Base-by-base conservation (phyloP, 805 yeast species). In the Priceomyces carsonii region DNA sequence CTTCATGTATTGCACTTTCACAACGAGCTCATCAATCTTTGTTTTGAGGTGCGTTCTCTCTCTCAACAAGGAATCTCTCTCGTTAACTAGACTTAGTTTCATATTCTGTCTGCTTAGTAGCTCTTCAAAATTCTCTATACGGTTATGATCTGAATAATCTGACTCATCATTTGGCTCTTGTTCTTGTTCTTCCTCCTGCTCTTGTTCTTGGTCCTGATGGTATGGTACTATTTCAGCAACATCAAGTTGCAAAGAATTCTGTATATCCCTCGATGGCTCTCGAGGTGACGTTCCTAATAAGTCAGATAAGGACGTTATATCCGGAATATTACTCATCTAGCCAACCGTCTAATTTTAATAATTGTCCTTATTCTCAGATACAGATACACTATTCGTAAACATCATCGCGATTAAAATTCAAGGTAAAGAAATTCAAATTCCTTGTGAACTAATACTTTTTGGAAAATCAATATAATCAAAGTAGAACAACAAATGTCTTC, bases 401-500 rank as follows among this genome's bases (percentile, higher is more conserved):
- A n/a, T n/a, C n/a, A n/a, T n/a, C n/a, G n/a, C n/a, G n/a, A n/a
- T n/a, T n/a, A n/a, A n/a, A n/a, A n/a, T n/a, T n/a, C n/a, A n/a
- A n/a, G n/a, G n/a, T n/a, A n/a, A n/a, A n/a, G n/a, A n/a, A n/a
- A n/a, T n/a, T n/a, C n/a, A n/a, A n/a, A n/a, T n/a, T n/a, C n/a
- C n/a, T n/a, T n/a, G n/a, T n/a, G n/a, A n/a, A n/a, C n/a, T n/a
- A n/a, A n/a, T n/a, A n/a, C n/a, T n/a, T n/a, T n/a, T n/a, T n/a
- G n/a, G n/a, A n/a, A n/a, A n/a, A n/a, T n/a, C n/a, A n/a, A n/a
- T n/a, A 30, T 5, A 21, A 3, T 10, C 16, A 20, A 2, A 2
- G 16, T 8, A 30, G 32, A 8, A 22, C 25, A 37, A 15, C 37
- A 24, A 12, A 47, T 77, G 82, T 81, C 77, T 17, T 73, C 80